Evolutionary conservation across 2,329 filamentous ascomycete species (phyloP), one percentile per base, ranked within the genome.

Genomic region (Lachnellula suecica): DNA sequence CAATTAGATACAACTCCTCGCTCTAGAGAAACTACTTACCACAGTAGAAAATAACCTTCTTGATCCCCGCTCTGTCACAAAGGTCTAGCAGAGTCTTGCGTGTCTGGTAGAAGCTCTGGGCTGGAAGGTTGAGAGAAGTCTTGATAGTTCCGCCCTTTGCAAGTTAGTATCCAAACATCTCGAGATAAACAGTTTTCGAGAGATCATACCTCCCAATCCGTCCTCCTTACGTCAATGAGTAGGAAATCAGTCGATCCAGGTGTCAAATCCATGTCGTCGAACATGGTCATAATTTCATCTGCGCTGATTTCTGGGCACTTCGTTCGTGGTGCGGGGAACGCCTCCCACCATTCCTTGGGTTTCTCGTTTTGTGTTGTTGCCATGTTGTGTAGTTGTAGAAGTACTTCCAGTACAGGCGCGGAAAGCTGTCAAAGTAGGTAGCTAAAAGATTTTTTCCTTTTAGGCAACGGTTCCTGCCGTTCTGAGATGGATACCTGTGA

Each of bases 61-160:
- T 71, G 20, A 80, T 69, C 1, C 72, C 72, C 2, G 78, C 79
- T 51, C 76, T 71, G 57, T 73, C 75, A 66, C 75, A 77, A 17
- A 83, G 67, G 41, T 72, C 72, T 55, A 81, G 75, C 24, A 81
- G 63, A 5, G 69, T 67, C 4, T 74, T 70, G 5, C 79, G 71
- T 3, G 75, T 76, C 47, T 75, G 75, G 48, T 79, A 80, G 35
- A 83, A 72, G 11, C 72, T 76, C 49, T 83, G 79, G 8, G 79
- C 79, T 1, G 79, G 79, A 13, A 83, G 68, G 57, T 83, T 82
- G 56, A 87, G 71, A 1, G 82, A 83, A 2, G 75, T 76, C 8
- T 70, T 69, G 49, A 87, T 79, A 0, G 82, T 85, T 37, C 83
- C 84, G 23, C 84, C 84, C 77, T 77, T 49, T 42, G 22, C 24